Percentiles rank a stretch among this genome's conserved stretches.
phyloP scores from a whole-genome alignment of 1,139 yeast genomes.

The Yamadazyma pseudoaaseri region DNA sequence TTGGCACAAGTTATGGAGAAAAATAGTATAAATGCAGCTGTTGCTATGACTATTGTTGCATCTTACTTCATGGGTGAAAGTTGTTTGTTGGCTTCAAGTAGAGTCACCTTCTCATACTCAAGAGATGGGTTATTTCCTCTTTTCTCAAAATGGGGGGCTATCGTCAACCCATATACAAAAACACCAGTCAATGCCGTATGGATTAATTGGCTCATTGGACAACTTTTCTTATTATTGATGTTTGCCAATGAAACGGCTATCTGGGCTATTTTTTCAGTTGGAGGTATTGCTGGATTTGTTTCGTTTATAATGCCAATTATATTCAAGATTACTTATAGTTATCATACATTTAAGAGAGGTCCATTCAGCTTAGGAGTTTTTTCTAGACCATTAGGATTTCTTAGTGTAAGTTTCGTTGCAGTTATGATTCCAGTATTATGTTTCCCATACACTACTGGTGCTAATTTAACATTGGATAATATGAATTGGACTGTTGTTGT shows the following conservation, averaged over 20 bases:
- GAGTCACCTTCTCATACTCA: slow-evolving; percentile 68
- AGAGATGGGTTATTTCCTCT: slow-evolving; percentile 71
- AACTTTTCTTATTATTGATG: slow-evolving; percentile 54
- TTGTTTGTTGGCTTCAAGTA: slow-evolving; percentile 69
- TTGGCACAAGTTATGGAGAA: slow-evolving; percentile 50
- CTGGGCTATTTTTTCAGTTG: slow-evolving; percentile 74
- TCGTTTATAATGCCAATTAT: slow-evolving; percentile 70
- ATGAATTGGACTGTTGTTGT: slow-evolving; percentile 78
- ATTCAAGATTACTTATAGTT: slow-evolving; percentile 57
- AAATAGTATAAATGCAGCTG: slow-evolving; percentile 49
- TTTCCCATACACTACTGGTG: slow-evolving; percentile 58
- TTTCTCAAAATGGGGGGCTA: slow-evolving; percentile 47
- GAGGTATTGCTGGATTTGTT: slow-evolving; percentile 71
- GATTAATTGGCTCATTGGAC: slow-evolving; percentile 59
- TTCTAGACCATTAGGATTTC: slow-evolving; percentile 47
- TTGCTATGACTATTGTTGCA: slow-evolving; percentile 59
- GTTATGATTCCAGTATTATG: slow-evolving; percentile 68
- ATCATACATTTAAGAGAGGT: slow-evolving; percentile 57
- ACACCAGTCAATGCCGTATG: slow-evolving; percentile 75
- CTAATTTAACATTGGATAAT: slow-evolving; percentile 39
- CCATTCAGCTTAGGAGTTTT: slow-evolving; percentile 67
- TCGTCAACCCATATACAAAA: slow-evolving; percentile 53
- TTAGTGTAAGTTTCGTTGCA: slow-evolving; percentile 42
- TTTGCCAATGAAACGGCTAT: slow-evolving; percentile 71
- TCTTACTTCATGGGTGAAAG: slow-evolving; percentile 69